A percentile compares a stretch with the other conserved stretches of the same genome.
Conservation (phyloP, 176 grass and related monocot genomes). For the Aegilops bicornis region DNA sequence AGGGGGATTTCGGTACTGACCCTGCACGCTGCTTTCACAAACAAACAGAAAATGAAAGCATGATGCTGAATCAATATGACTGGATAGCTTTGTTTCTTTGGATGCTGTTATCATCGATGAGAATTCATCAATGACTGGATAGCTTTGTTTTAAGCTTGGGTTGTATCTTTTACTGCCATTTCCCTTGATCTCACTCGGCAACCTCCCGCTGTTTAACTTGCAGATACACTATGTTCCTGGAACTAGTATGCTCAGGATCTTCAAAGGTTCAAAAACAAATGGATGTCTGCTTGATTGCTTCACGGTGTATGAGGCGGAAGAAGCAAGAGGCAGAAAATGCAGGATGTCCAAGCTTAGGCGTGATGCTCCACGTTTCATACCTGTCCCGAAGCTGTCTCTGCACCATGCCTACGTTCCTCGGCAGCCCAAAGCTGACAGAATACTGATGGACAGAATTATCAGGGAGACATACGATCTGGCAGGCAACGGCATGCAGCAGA, state of each 20-base stretch:
- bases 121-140: not conserved
- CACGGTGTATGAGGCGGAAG: slow-evolving; percentile 55
- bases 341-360: slow-evolving; percentile 36
- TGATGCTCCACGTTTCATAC: slow-evolving; percentile 54
- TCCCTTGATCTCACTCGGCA: slow-evolving; percentile 21
- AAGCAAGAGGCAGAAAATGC: slow-evolving; percentile 41
- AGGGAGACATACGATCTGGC: slow-evolving; percentile 9
- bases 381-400: slow-evolving; percentile 18
- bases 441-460: not conserved
- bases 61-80: not conserved
- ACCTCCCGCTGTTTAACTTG: slow-evolving; percentile 10
- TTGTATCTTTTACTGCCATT: not conserved
- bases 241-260: slow-evolving; percentile 69
- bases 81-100: slow-evolving; percentile 9
- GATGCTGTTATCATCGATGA: not conserved
- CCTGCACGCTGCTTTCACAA: not conserved
- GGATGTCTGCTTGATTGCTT: slow-evolving; percentile 64
- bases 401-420: not conserved
- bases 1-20: not conserved
- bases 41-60: not conserved
- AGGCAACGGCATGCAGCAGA: not conserved
- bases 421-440: slow-evolving; percentile 19
- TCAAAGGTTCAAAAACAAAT: slow-evolving; percentile 41
- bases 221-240: slow-evolving; percentile 67
- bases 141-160: not conserved